Conservation (phyloP, 176 grass and related monocot species). For the Rhynchospora breviuscula region DNA sequence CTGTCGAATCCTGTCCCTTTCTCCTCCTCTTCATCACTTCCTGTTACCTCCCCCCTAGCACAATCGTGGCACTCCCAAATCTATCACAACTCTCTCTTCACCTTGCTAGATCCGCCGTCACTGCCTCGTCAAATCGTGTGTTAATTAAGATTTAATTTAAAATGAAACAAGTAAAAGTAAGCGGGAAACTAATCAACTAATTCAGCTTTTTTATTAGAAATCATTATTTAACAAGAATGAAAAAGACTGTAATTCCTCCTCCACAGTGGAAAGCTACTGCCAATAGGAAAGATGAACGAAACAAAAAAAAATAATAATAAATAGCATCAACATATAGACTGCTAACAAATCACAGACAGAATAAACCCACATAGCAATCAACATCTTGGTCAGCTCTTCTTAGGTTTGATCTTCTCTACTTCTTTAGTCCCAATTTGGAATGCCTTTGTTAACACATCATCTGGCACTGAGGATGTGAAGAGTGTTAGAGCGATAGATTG, state of each 20-base stretch:
- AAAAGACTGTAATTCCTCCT: background rate
- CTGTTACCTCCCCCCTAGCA: too few species aligned
- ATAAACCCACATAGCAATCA: background rate
- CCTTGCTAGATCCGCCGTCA: too few species aligned
- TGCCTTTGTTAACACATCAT: slow-evolving; percentile 15
- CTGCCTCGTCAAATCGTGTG: too few species aligned
- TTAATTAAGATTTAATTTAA: background rate
- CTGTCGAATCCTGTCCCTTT: too few species aligned
- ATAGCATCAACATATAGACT: background rate
- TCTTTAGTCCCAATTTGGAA: slow-evolving; percentile 30
- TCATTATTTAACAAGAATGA: background rate
- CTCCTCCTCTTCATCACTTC: too few species aligned
- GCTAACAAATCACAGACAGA: background rate
- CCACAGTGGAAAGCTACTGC: background rate
- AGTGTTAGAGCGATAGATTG: slow-evolving; percentile 20
- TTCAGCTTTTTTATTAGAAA: background rate
- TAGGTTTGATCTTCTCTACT: slow-evolving; percentile 25
- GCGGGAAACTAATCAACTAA: background rate
- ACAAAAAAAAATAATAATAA: background rate
- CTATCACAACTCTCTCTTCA: too few species aligned
- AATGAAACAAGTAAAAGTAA: background rate
- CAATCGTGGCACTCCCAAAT: too few species aligned
- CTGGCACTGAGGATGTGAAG: slow-evolving; percentile 17
- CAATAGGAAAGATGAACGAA: background rate
- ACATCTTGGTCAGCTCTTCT: background rate